Evolutionary conservation across 108 stramenopile species (phyloP).

Genomic region (Nitzschia palea): DNA sequence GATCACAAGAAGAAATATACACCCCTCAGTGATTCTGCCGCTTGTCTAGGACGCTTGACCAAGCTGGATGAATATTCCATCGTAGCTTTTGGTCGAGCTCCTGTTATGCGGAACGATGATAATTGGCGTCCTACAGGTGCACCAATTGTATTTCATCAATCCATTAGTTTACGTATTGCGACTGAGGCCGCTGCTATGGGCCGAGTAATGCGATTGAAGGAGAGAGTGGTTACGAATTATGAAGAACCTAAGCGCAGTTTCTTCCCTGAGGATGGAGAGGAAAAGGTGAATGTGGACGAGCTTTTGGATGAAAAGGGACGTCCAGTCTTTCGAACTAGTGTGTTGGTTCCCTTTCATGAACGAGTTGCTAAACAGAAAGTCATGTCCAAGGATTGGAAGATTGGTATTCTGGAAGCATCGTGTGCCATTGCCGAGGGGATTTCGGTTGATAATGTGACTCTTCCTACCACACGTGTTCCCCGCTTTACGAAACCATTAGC

Average conservation of each 20-base stretch:
- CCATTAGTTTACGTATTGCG: conserved; percentile 11
- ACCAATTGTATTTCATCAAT: conserved; percentile 8
- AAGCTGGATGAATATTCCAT: conserved; percentile 23
- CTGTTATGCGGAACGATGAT: neutral
- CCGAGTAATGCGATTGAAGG: conserved; percentile 17
- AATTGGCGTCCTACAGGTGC: conserved; percentile 20
- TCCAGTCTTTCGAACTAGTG: conserved; percentile 16
- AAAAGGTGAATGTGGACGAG: conserved; percentile 21
- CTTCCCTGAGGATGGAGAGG: neutral
- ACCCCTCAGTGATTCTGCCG: conserved; percentile 18
- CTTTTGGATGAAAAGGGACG: conserved; percentile 28
- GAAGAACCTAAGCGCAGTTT: neutral
- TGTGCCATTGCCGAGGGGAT: conserved; percentile 2
- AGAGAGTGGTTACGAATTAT: conserved; percentile 24
- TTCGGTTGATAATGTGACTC: neutral
- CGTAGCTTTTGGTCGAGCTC: conserved; percentile 14
- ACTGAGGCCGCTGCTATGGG: conserved; percentile 34
- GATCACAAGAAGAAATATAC: conserved; percentile 22
- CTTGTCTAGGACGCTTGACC: conserved; percentile 26
- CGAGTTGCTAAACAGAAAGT: conserved; percentile 5
- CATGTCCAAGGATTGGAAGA: conserved; percentile 10
- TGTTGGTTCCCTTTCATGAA: conserved; percentile 19
- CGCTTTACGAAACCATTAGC: neutral
- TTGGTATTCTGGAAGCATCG: conserved; percentile 5
- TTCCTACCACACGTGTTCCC: conserved; percentile 4